A percentile compares a stretch with the other conserved stretches of the same genome.
Evolutionary conservation across 202 grass and related monocot genomes (phyloP).

Genomic region (Setaria viridis): DNA sequence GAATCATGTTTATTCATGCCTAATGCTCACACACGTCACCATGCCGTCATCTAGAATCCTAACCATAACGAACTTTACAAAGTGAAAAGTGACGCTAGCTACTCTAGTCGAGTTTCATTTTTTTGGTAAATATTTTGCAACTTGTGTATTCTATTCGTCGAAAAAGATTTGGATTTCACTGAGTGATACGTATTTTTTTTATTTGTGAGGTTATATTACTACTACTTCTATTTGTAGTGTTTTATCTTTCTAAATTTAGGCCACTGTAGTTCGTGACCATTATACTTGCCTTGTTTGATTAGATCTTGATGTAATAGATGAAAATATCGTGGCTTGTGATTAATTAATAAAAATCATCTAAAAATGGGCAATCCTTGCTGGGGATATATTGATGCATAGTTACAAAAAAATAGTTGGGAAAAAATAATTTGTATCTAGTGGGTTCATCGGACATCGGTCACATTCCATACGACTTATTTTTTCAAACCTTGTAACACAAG

Average conservation of each 20-base stretch:
- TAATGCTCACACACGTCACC: background rate
- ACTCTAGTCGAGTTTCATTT: background rate
- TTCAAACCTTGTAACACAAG: constrained; percentile 56
- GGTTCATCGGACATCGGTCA: constrained; percentile 13
- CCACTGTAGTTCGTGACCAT: no score
- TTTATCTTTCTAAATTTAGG: background rate
- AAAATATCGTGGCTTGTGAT: no score
- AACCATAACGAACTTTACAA: constrained; percentile 43
- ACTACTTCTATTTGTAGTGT: background rate
- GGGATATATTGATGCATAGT: no score
- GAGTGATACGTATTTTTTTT: background rate
- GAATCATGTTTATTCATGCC: constrained; percentile 19
- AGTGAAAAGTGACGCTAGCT: constrained; percentile 2
- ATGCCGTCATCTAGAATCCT: constrained; percentile 15
- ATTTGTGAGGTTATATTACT: background rate
- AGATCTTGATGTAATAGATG: background rate
- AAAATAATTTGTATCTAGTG: background rate
- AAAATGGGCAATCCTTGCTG: background rate
- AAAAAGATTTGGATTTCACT: background rate
- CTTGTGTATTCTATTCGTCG: background rate
- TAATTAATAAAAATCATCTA: background rate
- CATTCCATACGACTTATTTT: constrained; percentile 17
- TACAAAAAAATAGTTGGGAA: background rate
- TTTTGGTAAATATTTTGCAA: background rate
- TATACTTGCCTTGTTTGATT: no score